Evolutionary conservation across 2,329 filamentous ascomycete genomes (phyloP).

Genomic region (Phymatotrichopsis omnivora): DNA sequence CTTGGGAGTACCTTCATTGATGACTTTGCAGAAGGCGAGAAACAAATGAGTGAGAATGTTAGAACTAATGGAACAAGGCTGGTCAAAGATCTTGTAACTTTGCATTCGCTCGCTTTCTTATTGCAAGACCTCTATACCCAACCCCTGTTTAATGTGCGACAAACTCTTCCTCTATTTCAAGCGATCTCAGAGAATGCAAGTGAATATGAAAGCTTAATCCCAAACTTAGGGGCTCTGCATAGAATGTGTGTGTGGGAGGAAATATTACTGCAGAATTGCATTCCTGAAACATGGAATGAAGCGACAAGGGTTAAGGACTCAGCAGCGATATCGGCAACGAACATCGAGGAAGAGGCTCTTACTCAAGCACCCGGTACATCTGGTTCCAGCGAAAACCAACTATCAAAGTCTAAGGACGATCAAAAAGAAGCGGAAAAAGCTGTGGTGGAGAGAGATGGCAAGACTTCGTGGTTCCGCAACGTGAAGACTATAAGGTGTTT

Average conservation of each 20-base stretch:
- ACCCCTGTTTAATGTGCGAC: slow-evolving; percentile 53
- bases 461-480: slow-evolving; percentile 54
- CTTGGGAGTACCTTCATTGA: slow-evolving; percentile 35
- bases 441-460: slow-evolving; percentile 33
- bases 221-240: slow-evolving; percentile 63
- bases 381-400: slow-evolving; percentile 13
- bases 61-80: slow-evolving; percentile 58
- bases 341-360: slow-evolving; percentile 32
- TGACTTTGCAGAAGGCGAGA: slow-evolving; percentile 30
- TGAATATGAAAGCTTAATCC: slow-evolving; percentile 30
- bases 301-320: slow-evolving; percentile 38
- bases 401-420: slow-evolving; percentile 28
- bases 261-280: slow-evolving; percentile 59
- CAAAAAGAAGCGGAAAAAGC: slow-evolving; percentile 32
- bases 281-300: slow-evolving; percentile 52
- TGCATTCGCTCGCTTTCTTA: slow-evolving; percentile 66
- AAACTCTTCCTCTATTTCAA: slow-evolving; percentile 54
- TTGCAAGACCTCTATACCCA: slow-evolving; percentile 62
- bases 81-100: slow-evolving; percentile 65
- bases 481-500: slow-evolving; percentile 66
- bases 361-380: slow-evolving; percentile 30
- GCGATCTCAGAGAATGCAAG: slow-evolving; percentile 45
- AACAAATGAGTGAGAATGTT: slow-evolving; percentile 38
- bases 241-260: slow-evolving; percentile 78
- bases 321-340: slow-evolving; percentile 26